A percentile compares a stretch with the other conserved stretches of the same genome.
Conservation (phyloP, 805 yeast species). For the Jamesozyma gamospora region DNA sequence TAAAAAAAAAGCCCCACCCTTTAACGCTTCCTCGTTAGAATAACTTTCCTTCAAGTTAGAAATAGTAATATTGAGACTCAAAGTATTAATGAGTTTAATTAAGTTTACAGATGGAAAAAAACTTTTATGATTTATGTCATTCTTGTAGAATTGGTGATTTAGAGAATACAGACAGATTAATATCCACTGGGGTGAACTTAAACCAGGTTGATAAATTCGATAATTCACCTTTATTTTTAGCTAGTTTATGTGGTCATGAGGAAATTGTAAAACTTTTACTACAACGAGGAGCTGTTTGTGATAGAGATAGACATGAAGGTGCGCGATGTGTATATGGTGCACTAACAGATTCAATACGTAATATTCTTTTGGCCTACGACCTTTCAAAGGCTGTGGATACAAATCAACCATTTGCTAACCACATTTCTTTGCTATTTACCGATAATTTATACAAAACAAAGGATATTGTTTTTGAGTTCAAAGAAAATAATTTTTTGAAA, state of each 20-base stretch:
- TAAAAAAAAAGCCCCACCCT: no score
- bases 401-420: conserved; percentile 64
- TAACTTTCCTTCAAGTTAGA: no score
- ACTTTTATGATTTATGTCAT: conserved; percentile 41
- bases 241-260: conserved; percentile 67
- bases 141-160: conserved; percentile 66
- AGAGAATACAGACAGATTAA: conserved; percentile 49
- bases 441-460: conserved; percentile 13
- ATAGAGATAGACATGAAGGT: conserved; percentile 74
- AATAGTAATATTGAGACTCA: no score
- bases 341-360: conserved; percentile 53
- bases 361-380: conserved; percentile 48
- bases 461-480: conserved; percentile 20
- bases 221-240: conserved; percentile 63
- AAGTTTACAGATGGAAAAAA: conserved; percentile 18
- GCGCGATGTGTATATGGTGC: conserved; percentile 75
- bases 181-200: conserved; percentile 41
- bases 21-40: no score
- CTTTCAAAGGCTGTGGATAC: conserved; percentile 59
- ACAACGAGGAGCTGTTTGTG: conserved; percentile 64
- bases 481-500: conserved; percentile 7
- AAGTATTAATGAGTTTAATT: no score
- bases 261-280: conserved; percentile 51
- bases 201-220: conserved; percentile 58
- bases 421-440: conserved; percentile 38